Conservation (phyloP, 371 early-diverging fungal genomes). For the Mucor velutinosus region DNA sequence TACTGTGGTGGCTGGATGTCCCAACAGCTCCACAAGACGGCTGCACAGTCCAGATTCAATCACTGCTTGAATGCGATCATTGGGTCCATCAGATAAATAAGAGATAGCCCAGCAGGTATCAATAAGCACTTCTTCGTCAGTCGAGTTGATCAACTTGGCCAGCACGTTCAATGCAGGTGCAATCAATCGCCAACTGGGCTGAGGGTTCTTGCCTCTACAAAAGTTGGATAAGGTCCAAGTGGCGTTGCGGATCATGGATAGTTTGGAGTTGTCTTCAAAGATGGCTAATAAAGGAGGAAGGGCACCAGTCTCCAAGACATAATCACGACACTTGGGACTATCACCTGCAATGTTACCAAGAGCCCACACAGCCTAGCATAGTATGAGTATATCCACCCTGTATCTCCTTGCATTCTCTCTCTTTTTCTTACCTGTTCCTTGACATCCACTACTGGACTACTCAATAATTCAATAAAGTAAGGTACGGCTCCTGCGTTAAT, state of each 20-base stretch:
- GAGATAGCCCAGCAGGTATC: conserved; percentile 99
- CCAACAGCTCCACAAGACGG: conserved; percentile 90
- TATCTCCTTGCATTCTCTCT: background rate
- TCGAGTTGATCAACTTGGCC: conserved; percentile 83
- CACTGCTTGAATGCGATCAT: conserved; percentile 96
- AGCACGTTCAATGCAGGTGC: conserved; percentile 85
- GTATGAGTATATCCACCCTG: background rate
- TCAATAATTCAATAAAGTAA: conserved; percentile 88
- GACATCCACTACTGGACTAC: conserved; percentile 85
- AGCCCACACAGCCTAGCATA: conserved; percentile 96
- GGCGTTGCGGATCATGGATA: conserved; percentile 96
- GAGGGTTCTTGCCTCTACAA: conserved; percentile 98
- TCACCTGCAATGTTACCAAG: conserved; percentile 99
- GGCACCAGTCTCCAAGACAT: conserved; percentile 86
- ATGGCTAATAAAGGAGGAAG: conserved; percentile 83
- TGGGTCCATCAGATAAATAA: conserved; percentile 95
- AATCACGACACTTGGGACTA: conserved; percentile 93
- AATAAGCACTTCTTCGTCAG: conserved; percentile 94
- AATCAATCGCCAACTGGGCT: conserved; percentile 88
- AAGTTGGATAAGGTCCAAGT: conserved; percentile 99
- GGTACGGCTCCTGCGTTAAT: conserved; percentile 94
- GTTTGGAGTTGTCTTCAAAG: conserved; percentile 82
- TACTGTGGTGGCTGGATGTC: conserved; percentile 83
- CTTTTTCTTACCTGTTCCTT: conserved; percentile 83
- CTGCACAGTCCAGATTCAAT: conserved; percentile 91